Evolutionary conservation across 768 basidiomycete genomes (phyloP).

Genomic region (Ramaria rubella): DNA sequence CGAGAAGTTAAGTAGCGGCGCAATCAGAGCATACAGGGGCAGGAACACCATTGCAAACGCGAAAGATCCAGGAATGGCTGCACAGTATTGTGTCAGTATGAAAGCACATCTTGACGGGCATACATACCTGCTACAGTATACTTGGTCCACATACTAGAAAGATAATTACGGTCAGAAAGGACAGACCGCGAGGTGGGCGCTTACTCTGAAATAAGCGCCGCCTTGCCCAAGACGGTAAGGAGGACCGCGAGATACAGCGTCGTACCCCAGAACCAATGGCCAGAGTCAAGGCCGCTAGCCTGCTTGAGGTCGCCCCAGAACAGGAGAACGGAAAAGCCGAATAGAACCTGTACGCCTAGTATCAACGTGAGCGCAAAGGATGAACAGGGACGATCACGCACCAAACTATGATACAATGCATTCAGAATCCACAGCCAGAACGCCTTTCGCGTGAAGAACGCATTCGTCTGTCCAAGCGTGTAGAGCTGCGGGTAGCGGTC

Average conservation of each 20-base stretch:
- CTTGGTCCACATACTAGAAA: constrained; percentile 91
- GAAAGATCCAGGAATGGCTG: constrained; percentile 96
- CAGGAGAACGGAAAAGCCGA: constrained; percentile 78
- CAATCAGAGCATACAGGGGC: constrained; percentile 81
- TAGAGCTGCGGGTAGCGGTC: constrained; percentile 98
- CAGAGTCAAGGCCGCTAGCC: constrained; percentile 72
- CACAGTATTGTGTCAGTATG: neutral
- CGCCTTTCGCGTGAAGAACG: constrained; percentile 83
- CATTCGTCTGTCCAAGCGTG: constrained; percentile 87
- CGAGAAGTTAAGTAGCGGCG: constrained; percentile 78
- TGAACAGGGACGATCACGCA: constrained; percentile 31
- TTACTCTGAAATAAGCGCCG: constrained; percentile 94
- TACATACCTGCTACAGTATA: constrained; percentile 87
- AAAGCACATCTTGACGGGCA: neutral
- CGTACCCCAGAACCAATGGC: constrained; percentile 99
- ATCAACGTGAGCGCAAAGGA: constrained; percentile 3
- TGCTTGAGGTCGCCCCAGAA: constrained; percentile 93
- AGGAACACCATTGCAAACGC: constrained; percentile 94
- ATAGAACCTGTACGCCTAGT: constrained; percentile 55
- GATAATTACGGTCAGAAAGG: neutral
- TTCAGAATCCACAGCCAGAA: constrained; percentile 93
- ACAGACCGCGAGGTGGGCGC: constrained; percentile 26
- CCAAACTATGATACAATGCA: constrained; percentile 84
- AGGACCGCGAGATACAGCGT: constrained; percentile 91
- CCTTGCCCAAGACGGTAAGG: constrained; percentile 93